phyloP scores from a whole-genome alignment of 2,329 filamentous ascomycete species.

The Xylaria sp. region DNA sequence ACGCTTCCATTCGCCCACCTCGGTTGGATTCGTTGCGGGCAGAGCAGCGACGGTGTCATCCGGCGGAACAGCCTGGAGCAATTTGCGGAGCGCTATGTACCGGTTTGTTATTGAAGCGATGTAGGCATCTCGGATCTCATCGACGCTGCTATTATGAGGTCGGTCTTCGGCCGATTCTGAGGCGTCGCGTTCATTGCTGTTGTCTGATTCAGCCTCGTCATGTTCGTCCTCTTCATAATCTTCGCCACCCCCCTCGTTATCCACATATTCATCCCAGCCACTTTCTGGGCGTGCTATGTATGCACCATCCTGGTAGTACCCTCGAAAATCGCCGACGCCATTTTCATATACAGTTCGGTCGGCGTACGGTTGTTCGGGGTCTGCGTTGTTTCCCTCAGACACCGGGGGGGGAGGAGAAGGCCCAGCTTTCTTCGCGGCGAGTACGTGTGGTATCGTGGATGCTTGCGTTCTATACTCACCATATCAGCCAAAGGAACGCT shows the following conservation, averaged over 20 bases:
- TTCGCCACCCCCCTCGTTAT: constrained; percentile 35
- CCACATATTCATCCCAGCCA: constrained; percentile 36
- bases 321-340: constrained; percentile 59
- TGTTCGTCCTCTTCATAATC: constrained; percentile 38
- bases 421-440: constrained; percentile 66
- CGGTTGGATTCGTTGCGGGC: constrained; percentile 56
- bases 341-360: constrained; percentile 55
- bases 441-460: constrained; percentile 71
- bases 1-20: constrained; percentile 60
- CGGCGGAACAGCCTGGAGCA: constrained; percentile 63
- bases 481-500: constrained; percentile 51
- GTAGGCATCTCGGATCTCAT: constrained; percentile 67
- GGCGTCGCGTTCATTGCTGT: constrained; percentile 41
- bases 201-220: constrained; percentile 37
- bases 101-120: constrained; percentile 68
- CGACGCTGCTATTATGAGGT: constrained; percentile 41
- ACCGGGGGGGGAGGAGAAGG: constrained; percentile 53
- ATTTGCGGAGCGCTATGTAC: constrained; percentile 68
- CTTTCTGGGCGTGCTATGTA: constrained; percentile 68
- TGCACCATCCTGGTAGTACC: constrained; percentile 78
- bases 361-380: constrained; percentile 39
- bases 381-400: constrained; percentile 36
- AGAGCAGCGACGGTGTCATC: constrained; percentile 58
- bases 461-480: constrained; percentile 73
- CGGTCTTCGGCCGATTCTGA: constrained; percentile 33